Percentiles rank a stretch among this genome's conserved stretches.
Evolutionary conservation across 2,329 filamentous ascomycete species (phyloP).

Genomic region (Xylaria sp.): DNA sequence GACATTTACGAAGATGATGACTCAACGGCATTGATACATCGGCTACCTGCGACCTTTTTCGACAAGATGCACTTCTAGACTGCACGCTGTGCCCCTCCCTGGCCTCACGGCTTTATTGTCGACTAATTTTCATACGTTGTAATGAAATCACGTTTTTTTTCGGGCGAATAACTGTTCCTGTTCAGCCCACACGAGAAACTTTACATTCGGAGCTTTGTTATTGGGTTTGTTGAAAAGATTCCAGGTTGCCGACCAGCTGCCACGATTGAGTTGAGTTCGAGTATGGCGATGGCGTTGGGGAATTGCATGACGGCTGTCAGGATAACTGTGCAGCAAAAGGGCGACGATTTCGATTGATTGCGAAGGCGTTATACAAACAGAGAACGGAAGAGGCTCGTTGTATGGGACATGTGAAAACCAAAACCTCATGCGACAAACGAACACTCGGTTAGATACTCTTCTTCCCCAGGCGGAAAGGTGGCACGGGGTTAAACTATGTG

Average conservation of each 20-base stretch:
- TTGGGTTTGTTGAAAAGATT: constrained; percentile 14
- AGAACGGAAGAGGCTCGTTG: constrained; percentile 5
- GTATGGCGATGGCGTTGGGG: constrained; percentile 16
- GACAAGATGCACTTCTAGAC: constrained; percentile 11
- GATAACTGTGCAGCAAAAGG: constrained; percentile 3
- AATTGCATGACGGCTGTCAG: constrained; percentile 5
- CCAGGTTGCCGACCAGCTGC: constrained; percentile 3
- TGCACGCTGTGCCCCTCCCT: constrained; percentile 14
- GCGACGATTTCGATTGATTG: background rate
- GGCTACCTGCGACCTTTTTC: constrained; percentile 1
- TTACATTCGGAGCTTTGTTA: constrained; percentile 19
- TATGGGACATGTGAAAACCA: constrained; percentile 10
- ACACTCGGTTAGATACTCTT: background rate
- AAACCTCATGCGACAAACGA: constrained; percentile 7
- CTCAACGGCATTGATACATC: constrained; percentile 9
- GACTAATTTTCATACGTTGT: constrained; percentile 26
- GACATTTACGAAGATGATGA: constrained; percentile 19
- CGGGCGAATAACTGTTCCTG: constrained; percentile 9
- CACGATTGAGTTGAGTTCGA: constrained; percentile 9
- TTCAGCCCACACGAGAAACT: constrained; percentile 22
- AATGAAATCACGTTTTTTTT: constrained; percentile 15
- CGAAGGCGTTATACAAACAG: constrained; percentile 12
- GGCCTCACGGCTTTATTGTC: constrained; percentile 32
- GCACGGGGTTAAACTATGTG: constrained; percentile 4
- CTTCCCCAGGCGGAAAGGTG: background rate